These are phyloP conservation scores for Termitomyces sp. DNA, from an alignment of 768 basidiomycete genomes.

Conservation along the genomic window DNA sequence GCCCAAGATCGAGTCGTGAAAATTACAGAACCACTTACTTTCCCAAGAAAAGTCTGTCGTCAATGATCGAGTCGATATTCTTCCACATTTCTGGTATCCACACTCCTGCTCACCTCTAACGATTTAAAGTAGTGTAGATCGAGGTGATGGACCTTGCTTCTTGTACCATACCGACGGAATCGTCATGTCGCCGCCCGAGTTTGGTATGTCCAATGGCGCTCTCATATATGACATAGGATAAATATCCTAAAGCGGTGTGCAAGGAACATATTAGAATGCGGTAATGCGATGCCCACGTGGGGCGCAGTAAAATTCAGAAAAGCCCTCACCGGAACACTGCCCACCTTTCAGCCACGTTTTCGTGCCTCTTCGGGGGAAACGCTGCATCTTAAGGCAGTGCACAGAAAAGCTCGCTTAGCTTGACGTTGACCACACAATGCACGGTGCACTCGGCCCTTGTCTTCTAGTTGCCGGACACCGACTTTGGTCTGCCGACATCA, in stretches of 20 bases:
- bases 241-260: slow-evolving; percentile 24
- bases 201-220: slow-evolving; percentile 8
- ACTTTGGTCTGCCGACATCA: not conserved
- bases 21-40: slow-evolving; percentile 46
- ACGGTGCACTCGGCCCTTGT: not conserved
- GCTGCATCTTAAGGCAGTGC: slow-evolving; percentile 25
- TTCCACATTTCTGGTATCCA: slow-evolving; percentile 62
- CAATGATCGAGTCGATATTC: slow-evolving; percentile 64
- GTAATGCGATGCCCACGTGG: slow-evolving; percentile 23
- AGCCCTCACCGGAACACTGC: slow-evolving; percentile 14
- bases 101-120: slow-evolving; percentile 24
- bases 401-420: not conserved
- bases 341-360: slow-evolving; percentile 12
- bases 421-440: not conserved
- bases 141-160: slow-evolving; percentile 8
- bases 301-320: slow-evolving; percentile 5
- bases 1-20: slow-evolving; percentile 6
- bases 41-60: slow-evolving; percentile 63
- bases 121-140: slow-evolving; percentile 10
- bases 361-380: slow-evolving; percentile 19
- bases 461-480: slow-evolving; percentile 4
- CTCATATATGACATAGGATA: slow-evolving; percentile 13
- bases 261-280: slow-evolving; percentile 17
- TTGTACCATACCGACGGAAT: slow-evolving; percentile 19
- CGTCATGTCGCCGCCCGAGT: slow-evolving; percentile 19